Evolutionary conservation across 371 early-diverging fungal species (phyloP).

Genomic region (Zychaea mexicana): DNA sequence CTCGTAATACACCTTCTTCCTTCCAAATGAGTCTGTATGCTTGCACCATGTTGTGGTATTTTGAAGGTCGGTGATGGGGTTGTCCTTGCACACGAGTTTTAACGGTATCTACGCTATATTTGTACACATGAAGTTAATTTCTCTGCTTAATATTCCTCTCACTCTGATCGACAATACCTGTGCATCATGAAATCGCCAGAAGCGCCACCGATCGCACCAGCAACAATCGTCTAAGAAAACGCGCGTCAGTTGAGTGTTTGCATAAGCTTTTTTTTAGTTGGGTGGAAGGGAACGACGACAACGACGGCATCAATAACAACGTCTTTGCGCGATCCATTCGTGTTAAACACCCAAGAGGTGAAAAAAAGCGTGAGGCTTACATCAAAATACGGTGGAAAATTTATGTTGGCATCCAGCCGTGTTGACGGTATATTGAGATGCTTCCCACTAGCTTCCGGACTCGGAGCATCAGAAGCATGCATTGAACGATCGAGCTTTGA

Average conservation of each 20-base stretch:
- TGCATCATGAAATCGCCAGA: slow-evolving; percentile 78
- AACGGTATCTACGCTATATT: slow-evolving; percentile 70
- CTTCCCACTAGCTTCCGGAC: neutral
- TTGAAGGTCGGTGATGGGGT: slow-evolving; percentile 53
- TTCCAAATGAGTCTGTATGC: slow-evolving; percentile 64
- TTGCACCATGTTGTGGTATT: slow-evolving; percentile 68
- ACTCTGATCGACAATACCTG: no score
- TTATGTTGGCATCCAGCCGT: slow-evolving; percentile 21
- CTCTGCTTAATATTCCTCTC: no score
- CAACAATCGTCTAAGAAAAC: slow-evolving; percentile 56
- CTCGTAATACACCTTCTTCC: slow-evolving; percentile 72
- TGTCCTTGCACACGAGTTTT: slow-evolving; percentile 79
- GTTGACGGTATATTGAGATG: slow-evolving; percentile 31
- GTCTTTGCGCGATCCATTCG: neutral
- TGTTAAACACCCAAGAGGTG: no score
- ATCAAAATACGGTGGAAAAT: slow-evolving; percentile 52
- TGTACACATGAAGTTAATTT: neutral
- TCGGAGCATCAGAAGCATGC: slow-evolving; percentile 7
- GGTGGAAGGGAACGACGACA: neutral
- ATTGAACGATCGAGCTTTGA: slow-evolving; percentile 7
- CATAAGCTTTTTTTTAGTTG: neutral
- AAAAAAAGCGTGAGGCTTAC: slow-evolving; percentile 24
- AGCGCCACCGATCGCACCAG: slow-evolving; percentile 74
- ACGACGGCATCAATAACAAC: no score
- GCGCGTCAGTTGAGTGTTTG: neutral